Evolutionary conservation across 345 rosid genomes (phyloP), one percentile per base, ranked within the genome.

Genomic region (Melaleuca quinquenervia): DNA sequence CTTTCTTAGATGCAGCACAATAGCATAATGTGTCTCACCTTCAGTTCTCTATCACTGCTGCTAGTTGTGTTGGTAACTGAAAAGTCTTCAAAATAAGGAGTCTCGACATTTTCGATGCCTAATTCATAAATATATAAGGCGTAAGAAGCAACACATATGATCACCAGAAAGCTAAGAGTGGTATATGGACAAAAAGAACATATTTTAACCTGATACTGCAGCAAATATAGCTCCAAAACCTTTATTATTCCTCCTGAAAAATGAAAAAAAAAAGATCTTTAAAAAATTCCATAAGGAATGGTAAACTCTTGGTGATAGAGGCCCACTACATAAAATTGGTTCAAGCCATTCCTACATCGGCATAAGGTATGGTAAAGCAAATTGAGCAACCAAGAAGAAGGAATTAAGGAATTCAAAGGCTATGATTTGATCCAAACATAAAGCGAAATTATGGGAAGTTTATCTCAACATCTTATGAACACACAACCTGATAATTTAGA

Each of bases 11-110:
- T 22, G 15, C 45, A 29, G 36, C n/a, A 50, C 50, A 82, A 50
- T 58, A 50, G 36, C 49, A 50, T 27, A 82, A 26, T 76, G 84
- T 36, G 52, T 20, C 36, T 26, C 87, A 92, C 97, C 95, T 93
- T 93, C 36, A 92, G 64, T 55, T 92, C 91, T 82, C 86, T 53
- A 60, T 82, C 70, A n/a, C 90, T 88, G 21, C 86, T 48, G 60
- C 76, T 84, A 82, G 56, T 52, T n/a, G 87, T 80, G 51, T 84
- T 85, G 6, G 88, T 87, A 87, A 94, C 86, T 26, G 84, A 50
- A 85, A 94, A 91, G 60, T 91, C 92, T 82, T 93, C 93, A 87
- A 92, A 90, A 78, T 92, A 89, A 85, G 94, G 88, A 49, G 92
- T 86, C 70, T 87, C 88, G 82, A 87, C 91, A 83, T 87, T 92